Percentiles rank a stretch among this genome's conserved stretches.
Evolutionary conservation across 345 rosid genomes (phyloP).

Genomic region (Trapa bicornis): DNA sequence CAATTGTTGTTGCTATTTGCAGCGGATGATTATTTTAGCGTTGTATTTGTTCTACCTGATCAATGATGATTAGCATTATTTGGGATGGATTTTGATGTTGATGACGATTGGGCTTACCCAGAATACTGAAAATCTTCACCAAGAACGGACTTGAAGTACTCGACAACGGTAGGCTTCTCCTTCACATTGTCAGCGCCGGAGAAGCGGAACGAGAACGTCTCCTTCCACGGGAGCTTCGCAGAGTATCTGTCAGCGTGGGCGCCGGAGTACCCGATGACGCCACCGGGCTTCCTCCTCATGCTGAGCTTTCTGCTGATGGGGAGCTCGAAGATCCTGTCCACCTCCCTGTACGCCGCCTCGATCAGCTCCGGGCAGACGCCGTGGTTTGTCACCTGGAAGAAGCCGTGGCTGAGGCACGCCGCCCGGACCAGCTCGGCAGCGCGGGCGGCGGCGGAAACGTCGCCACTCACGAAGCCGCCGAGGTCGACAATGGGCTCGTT

Average conservation of each 20-base stretch:
- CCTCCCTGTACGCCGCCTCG: conserved; percentile 19
- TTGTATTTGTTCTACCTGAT: too few relatives aligned
- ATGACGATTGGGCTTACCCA: conserved; percentile 32
- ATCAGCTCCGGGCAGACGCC: conserved; percentile 34
- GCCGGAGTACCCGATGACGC: conserved; percentile 31
- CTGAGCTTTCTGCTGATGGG: conserved; percentile 30
- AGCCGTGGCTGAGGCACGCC: conserved; percentile 47
- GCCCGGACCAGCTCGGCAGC: conserved; percentile 27
- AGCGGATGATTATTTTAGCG: too few relatives aligned
- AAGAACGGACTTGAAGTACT: conserved; percentile 28
- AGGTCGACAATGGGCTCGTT: conserved; percentile 43
- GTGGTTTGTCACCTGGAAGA: conserved; percentile 48
- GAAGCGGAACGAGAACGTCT: conserved; percentile 36
- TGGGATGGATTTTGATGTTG: too few relatives aligned
- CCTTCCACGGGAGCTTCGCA: conserved; percentile 60
- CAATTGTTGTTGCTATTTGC: too few relatives aligned
- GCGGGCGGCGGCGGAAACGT: conserved; percentile 15
- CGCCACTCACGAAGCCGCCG: conserved; percentile 28
- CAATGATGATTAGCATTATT: too few relatives aligned
- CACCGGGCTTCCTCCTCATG: conserved; percentile 22
- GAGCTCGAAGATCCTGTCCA: conserved; percentile 27
- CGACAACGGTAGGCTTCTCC: conserved; percentile 14
- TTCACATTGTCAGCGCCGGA: conserved; percentile 2
- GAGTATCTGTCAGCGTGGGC: conserved; percentile 43
- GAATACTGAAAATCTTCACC: conserved; percentile 35